Base-by-base conservation (phyloP, 306 rosid species). In the Castanea sativa region DNA sequence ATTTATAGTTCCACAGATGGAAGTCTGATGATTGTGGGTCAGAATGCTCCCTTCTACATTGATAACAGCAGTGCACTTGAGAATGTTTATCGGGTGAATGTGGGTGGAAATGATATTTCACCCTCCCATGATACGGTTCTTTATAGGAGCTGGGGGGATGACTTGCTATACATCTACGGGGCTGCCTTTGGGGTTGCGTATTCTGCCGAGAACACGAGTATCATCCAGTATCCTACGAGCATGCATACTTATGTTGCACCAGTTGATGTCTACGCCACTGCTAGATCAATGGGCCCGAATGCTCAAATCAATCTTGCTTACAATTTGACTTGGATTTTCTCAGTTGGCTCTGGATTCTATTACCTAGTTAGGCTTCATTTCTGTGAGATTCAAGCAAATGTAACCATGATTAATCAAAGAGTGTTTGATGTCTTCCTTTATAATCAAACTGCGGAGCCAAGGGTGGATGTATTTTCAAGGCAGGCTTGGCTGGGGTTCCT, bases 341-440 rank as follows among this genome's bases (percentile, higher is more conserved):
- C 92, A 0, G 78, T 95, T 13, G 98, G 93, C 77, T 73, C 97
- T 0, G 96, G 94, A 70, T 96, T 93, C 83, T 78, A 75, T 21
- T 93, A 93, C 91, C 90, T 96, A 74, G 98, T 91, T 75, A 87
- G 99, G 83, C 97, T 96, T 59, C 97, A 96, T 82, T 93, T 96
- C 78, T 93, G 97, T 76, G 99, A 96, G 89, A 83, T 85, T 49
- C 35, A 86, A 1, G 14, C 78, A 4, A 82, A 53, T 69, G 81
- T 96, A 29, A 82, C 84, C 49, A 74, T 64, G 75, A 0, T 14
- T 9, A 90, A 96, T 83, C 91, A 93, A 71, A 88, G 93, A 74
- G 96, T 89, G 56, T 96, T 96, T 59, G 59, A 87, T 70, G 86
- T 93, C 70, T 90, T 76, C 81, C 80, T 96, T 79, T 69, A 70